Evolutionary conservation across 129 eudicot genomes (phyloP), one percentile per base, ranked within the genome.

Genomic region (Arctium minus): DNA sequence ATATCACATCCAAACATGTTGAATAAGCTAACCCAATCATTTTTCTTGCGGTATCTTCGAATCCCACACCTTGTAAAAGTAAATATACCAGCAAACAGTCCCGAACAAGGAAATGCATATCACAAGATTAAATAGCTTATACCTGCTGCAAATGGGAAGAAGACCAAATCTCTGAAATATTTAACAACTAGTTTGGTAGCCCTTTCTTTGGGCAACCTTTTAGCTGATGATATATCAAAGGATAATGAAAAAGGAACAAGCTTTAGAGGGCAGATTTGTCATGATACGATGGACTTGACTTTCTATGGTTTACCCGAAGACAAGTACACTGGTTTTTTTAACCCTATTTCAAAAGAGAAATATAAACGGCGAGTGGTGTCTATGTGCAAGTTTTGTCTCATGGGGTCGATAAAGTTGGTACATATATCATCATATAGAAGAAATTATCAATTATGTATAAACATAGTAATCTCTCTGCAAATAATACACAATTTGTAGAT

Each of bases 71-170:
- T 86, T 46, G 97, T 87, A 64, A 87, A 82, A 3, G 94, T 85
- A 87, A 92, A 92, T 10, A 92, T 80, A 69, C 97, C 98, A 70
- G 93, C 96, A 91, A 94, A 89, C 7, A 94, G 79, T 40, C 96
- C 98, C 92, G 60, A 38, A 81, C 48, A 69, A 6, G 27, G 27
- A 22, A 22, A 22, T 22, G 27, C 27, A 22, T 22, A 22, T 22
- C 27, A 22, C 27, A 22, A 29, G 29, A 5, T 29, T 10, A 3
- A 50, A 50, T 2, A 50, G 1, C 18, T 50, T 50, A 50, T 50
- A 13, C 30, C 40, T 76, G 3, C 70, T 22, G 27, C 27, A 22
- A 62, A 22, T 62, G 70, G 8, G 30, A 62, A 60, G 29, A 60
- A 17, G 68, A 60, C 10, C 68, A 18, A 60, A n/a, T 15, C 22